These are phyloP conservation scores for Odontarrhena argentea DNA, from an alignment of 345 rosid species.

Conservation along the genomic window DNA sequence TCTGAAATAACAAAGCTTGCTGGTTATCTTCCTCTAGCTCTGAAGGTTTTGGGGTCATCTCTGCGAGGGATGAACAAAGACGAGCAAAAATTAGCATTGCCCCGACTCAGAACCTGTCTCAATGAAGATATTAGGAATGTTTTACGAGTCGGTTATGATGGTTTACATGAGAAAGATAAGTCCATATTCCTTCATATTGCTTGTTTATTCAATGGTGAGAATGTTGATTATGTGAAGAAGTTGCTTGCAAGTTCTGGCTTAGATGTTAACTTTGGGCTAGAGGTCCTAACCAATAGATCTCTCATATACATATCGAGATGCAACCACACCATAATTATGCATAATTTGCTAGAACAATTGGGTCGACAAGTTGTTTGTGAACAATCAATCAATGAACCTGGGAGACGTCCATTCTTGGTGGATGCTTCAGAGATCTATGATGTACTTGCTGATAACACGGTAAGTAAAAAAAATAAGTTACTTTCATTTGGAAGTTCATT, in stretches of 20 bases:
- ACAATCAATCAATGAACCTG: constrained; percentile 29
- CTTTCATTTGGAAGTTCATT: not conserved
- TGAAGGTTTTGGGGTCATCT: constrained; percentile 43
- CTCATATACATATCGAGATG: constrained; percentile 22
- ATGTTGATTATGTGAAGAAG: not conserved
- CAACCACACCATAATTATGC: constrained; percentile 22
- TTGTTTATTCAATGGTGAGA: constrained; percentile 36
- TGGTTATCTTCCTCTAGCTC: constrained; percentile 44
- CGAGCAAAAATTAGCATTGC: constrained; percentile 30
- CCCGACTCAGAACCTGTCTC: constrained; percentile 25
- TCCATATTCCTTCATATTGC: constrained; percentile 46
- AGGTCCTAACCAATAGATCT: constrained; percentile 33
- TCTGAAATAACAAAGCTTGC: constrained; percentile 26
- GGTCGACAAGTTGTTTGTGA: constrained; percentile 33
- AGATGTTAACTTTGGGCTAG: constrained; percentile 19
- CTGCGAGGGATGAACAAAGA: constrained; percentile 18
- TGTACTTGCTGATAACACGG: constrained; percentile 34
- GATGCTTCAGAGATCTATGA: constrained; percentile 32
- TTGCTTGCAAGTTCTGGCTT: constrained; percentile 23
- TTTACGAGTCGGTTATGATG: constrained; percentile 39
- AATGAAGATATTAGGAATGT: constrained; percentile 24
- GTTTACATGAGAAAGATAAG: constrained; percentile 32
- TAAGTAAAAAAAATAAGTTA: not conserved
- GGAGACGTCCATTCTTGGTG: constrained; percentile 36
- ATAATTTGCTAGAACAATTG: constrained; percentile 41